phyloP scores from a whole-genome alignment of 2,329 filamentous ascomycete genomes.

The Dactylella cylindrospora region DNA sequence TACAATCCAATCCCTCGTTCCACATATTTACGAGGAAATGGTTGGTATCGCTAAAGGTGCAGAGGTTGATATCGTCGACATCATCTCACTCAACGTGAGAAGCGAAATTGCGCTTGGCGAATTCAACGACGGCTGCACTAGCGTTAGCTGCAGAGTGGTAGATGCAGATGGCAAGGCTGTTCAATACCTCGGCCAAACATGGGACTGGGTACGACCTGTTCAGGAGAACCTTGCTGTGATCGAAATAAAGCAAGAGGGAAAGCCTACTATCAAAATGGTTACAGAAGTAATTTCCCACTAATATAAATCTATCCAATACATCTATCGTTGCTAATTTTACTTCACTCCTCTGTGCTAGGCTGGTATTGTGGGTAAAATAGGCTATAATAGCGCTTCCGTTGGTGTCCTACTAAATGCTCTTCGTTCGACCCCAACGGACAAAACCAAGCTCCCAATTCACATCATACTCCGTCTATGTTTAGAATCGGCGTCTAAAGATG shows the following conservation, averaged over 20 bases:
- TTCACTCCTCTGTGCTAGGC: conserved; percentile 47
- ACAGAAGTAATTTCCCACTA: conserved; percentile 55
- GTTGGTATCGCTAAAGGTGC: conserved; percentile 60
- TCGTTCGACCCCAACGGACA: conserved; percentile 59
- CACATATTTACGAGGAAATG: conserved; percentile 55
- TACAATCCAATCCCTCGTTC: conserved; percentile 53
- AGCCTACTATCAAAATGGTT: conserved; percentile 59
- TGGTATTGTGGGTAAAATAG: conserved; percentile 67
- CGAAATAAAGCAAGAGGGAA: conserved; percentile 54
- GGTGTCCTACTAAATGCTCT: conserved; percentile 66
- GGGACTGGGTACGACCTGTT: conserved; percentile 62
- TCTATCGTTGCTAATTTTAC: not conserved
- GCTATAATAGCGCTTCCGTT: conserved; percentile 62
- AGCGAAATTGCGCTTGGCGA: conserved; percentile 63
- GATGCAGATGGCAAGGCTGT: conserved; percentile 48
- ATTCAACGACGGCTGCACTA: conserved; percentile 62
- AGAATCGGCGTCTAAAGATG: conserved; percentile 57
- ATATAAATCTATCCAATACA: not conserved
- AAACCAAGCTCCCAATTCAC: conserved; percentile 61
- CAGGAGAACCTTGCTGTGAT: conserved; percentile 57
- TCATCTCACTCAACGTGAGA: conserved; percentile 62
- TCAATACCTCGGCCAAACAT: conserved; percentile 60
- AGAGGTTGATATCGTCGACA: conserved; percentile 55
- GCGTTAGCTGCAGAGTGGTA: conserved; percentile 54
- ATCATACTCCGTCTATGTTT: conserved; percentile 61